Evolutionary conservation across 345 rosid species (phyloP).

Genomic region (Viola odorata): DNA sequence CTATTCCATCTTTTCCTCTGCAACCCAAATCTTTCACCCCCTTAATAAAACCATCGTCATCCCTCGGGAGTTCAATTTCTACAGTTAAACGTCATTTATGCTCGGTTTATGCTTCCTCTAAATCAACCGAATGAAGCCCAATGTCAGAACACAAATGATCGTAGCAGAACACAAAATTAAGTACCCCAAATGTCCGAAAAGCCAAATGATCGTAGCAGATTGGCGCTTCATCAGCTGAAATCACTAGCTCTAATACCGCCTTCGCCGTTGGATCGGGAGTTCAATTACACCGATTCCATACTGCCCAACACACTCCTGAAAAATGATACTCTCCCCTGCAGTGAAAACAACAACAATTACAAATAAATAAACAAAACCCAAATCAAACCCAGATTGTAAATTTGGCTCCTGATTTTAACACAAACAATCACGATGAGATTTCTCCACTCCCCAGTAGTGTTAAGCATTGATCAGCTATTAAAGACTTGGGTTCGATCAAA

Average conservation of each 20-base stretch:
- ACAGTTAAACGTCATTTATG: slow-evolving; percentile 11
- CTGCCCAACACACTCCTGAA: slow-evolving; percentile 58
- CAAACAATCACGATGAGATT: no score
- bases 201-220: slow-evolving; percentile 92
- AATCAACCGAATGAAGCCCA: slow-evolving; percentile 11
- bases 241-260: slow-evolving; percentile 66
- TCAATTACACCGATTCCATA: slow-evolving; percentile 69
- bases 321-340: slow-evolving; percentile 56
- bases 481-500: no score
- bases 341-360: background rate
- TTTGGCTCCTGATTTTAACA: background rate
- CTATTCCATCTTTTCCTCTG: background rate
- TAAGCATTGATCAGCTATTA: no score
- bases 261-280: slow-evolving; percentile 78
- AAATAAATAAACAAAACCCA: background rate
- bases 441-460: no score
- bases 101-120: slow-evolving; percentile 28
- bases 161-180: background rate
- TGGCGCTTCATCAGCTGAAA: slow-evolving; percentile 38
- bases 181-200: slow-evolving; percentile 88
- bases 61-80: slow-evolving; percentile 9
- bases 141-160: no score
- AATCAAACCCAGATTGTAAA: background rate
- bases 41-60: background rate
- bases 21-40: no score